Conservation (phyloP, 2,329 filamentous ascomycete species). For the Cordyceps pruinosa region DNA sequence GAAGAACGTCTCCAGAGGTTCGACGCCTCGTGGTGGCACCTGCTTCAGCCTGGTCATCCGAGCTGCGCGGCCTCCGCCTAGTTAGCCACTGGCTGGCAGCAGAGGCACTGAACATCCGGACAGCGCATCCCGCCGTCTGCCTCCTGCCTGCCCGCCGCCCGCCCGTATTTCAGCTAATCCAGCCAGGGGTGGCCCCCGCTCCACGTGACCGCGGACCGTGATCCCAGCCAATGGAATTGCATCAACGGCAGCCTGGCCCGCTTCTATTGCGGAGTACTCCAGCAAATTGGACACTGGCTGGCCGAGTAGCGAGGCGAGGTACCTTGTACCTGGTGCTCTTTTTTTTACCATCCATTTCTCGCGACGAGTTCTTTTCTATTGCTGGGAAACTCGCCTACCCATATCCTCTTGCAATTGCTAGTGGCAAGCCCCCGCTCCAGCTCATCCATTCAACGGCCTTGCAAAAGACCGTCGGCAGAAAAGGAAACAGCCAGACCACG, state of each 20-base stretch:
- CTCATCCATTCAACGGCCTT: slow-evolving; percentile 7
- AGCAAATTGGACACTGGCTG: background rate
- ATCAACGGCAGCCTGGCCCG: background rate
- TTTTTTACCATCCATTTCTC: background rate
- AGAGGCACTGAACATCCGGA: too few species aligned
- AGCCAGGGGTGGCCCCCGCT: background rate
- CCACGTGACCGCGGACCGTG: slow-evolving; percentile 7
- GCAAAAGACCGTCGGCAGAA: background rate
- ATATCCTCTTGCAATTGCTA: background rate
- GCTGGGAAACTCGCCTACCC: background rate
- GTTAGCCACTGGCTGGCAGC: background rate
- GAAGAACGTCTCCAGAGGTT: background rate
- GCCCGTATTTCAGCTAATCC: background rate
- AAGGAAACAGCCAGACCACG: background rate
- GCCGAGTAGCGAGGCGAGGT: background rate
- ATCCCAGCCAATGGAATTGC: background rate
- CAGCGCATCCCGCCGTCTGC: background rate
- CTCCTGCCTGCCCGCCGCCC: too few species aligned
- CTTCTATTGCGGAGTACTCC: background rate
- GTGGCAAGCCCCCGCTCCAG: slow-evolving; percentile 2
- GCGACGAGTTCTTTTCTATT: background rate
- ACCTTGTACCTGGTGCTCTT: too few species aligned
- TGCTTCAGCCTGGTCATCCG: too few species aligned
- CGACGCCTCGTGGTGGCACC: background rate
- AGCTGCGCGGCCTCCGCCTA: background rate